phyloP scores from a whole-genome alignment of 768 basidiomycete genomes.

The Termitomyces sp. region DNA sequence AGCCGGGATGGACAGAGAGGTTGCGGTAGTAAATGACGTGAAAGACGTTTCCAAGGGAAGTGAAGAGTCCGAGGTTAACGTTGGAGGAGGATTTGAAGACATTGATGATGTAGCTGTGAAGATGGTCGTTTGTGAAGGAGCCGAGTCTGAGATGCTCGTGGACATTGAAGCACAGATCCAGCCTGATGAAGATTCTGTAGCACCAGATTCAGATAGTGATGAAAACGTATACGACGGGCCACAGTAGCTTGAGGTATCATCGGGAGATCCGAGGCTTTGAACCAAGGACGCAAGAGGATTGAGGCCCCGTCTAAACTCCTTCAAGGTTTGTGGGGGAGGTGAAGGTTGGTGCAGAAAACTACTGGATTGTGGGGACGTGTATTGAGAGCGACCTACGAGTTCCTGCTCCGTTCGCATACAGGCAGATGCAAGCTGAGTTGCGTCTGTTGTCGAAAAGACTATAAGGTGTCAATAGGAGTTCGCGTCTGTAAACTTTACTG shows the following conservation, averaged over 20 bases:
- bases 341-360: background rate
- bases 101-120: background rate
- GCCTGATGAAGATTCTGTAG: background rate
- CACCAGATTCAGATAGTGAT: background rate
- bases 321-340: background rate
- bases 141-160: background rate
- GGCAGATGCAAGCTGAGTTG: background rate
- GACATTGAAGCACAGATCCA: background rate
- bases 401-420: background rate
- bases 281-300: background rate
- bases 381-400: background rate
- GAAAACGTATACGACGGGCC: background rate
- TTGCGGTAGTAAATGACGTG: background rate
- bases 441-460: background rate
- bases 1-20: background rate
- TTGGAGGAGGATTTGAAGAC: background rate
- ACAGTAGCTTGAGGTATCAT: background rate
- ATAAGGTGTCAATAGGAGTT: background rate
- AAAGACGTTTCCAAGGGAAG: background rate
- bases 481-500: background rate
- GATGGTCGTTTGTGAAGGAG: background rate
- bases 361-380: background rate
- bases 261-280: background rate
- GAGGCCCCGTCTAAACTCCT: background rate
- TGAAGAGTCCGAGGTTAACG: background rate